phyloP scores from a whole-genome alignment of 257 asterid species.

The Solanum infundibuliforme region DNA sequence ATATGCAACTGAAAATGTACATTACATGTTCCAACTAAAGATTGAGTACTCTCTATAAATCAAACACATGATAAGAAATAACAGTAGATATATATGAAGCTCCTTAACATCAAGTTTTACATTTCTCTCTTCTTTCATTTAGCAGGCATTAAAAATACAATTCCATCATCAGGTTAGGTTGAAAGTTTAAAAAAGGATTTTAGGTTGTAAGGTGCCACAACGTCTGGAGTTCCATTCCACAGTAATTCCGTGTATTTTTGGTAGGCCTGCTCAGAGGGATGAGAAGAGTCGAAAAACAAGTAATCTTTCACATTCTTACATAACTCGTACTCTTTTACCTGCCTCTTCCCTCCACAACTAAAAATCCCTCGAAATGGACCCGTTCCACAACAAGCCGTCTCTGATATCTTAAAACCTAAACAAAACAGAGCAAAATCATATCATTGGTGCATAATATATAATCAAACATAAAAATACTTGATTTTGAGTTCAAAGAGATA shows the following conservation, averaged over 20 bases:
- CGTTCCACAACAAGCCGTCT: conserved; percentile 25
- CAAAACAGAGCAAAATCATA: not conserved
- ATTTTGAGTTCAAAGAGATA: not conserved
- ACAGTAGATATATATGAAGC: too few relatives aligned
- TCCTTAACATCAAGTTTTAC: too few relatives aligned
- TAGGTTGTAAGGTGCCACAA: not conserved
- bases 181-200: not conserved
- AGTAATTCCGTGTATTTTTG: not conserved
- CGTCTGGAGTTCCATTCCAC: not conserved
- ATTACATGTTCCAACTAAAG: too few relatives aligned
- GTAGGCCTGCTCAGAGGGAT: not conserved
- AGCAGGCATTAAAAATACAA: not conserved
- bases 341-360: conserved; percentile 50
- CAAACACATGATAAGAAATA: not conserved
- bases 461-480: not conserved
- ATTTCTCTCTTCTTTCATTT: too few relatives aligned
- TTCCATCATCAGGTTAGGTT: not conserved
- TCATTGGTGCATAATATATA: not conserved
- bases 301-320: conserved; percentile 22
- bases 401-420: not conserved
- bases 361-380: conserved; percentile 29
- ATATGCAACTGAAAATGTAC: too few relatives aligned
- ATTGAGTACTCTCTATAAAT: too few relatives aligned
- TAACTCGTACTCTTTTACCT: conserved; percentile 20
- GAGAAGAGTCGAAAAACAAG: not conserved